phyloP scores from a whole-genome alignment of 331 rosid species.

The Spiraea crenata region DNA sequence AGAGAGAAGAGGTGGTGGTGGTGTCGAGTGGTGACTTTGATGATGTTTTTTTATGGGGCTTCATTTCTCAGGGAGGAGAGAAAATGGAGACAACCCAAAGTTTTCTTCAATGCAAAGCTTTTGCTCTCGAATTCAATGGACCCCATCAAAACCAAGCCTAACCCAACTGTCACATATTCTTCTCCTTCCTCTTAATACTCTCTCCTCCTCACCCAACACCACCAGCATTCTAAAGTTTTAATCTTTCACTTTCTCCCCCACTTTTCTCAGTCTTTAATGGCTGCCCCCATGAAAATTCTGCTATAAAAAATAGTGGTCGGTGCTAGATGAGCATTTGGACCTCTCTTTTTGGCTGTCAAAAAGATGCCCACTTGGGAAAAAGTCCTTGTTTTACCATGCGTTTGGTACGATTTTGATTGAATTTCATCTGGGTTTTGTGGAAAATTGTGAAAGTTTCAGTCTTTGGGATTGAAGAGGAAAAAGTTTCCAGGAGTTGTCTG shows the following conservation, averaged over 20 bases:
- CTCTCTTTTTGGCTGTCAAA: constrained; percentile 49
- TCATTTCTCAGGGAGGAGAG: neutral
- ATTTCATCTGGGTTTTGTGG: constrained; percentile 26
- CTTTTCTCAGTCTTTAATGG: constrained; percentile 66
- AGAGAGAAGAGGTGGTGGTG: constrained; percentile 8
- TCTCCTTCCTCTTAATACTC: constrained; percentile 34
- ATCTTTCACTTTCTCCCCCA: constrained; percentile 30
- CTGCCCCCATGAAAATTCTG: constrained; percentile 44
- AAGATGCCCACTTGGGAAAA: constrained; percentile 43
- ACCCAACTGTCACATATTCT: constrained; percentile 73
- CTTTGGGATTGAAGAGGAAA: neutral
- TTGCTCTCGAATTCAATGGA: constrained; percentile 18
- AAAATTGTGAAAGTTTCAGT: constrained; percentile 19
- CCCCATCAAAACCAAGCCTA: constrained; percentile 40
- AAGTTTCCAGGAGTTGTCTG: neutral
- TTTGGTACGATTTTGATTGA: constrained; percentile 28
- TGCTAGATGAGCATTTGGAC: constrained; percentile 42
- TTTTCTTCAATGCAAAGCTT: constrained; percentile 32
- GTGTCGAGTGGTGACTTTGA: constrained; percentile 28
- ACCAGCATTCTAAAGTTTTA: constrained; percentile 14
- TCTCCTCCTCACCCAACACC: constrained; percentile 16
- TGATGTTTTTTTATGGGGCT: constrained; percentile 13
- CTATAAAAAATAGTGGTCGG: constrained; percentile 59
- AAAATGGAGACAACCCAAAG: constrained; percentile 33
- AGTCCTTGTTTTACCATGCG: constrained; percentile 21